These are phyloP conservation scores for Nicotiana benthamiana DNA, from an alignment of 257 asterid genomes.

Conservation along the genomic window DNA sequence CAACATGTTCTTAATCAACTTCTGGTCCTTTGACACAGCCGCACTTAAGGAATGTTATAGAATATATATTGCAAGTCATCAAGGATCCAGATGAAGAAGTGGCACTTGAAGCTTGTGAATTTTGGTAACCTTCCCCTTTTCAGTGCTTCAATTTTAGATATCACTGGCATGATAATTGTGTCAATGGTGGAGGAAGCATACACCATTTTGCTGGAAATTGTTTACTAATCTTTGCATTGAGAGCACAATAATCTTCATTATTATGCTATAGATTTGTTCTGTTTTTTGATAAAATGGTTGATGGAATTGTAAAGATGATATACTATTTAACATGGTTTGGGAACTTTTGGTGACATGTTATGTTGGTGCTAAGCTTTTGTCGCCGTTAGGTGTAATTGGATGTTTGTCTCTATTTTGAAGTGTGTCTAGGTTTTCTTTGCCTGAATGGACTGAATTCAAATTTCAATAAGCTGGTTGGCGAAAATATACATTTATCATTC, in stretches of 20 bases:
- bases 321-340: background rate
- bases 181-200: background rate
- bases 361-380: background rate
- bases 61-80: constrained; percentile 83
- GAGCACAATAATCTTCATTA: background rate
- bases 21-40: constrained; percentile 53
- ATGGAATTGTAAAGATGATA: background rate
- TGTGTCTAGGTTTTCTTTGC: background rate
- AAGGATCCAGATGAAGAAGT: constrained; percentile 89
- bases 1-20: constrained; percentile 20
- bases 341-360: background rate
- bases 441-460: background rate
- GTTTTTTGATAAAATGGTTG: background rate
- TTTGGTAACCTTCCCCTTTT: constrained; percentile 46
- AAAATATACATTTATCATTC: background rate
- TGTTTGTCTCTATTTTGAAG: background rate
- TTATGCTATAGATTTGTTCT: background rate
- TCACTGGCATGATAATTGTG: background rate
- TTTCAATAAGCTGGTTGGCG: background rate
- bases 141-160: background rate
- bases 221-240: background rate
- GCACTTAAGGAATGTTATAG: constrained; percentile 76
- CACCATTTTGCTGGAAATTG: background rate
- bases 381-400: background rate
- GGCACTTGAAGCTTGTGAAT: constrained; percentile 99